Evolutionary conservation across 164 flowering plant species (phyloP).

Genomic region (Chimonanthus praecox): DNA sequence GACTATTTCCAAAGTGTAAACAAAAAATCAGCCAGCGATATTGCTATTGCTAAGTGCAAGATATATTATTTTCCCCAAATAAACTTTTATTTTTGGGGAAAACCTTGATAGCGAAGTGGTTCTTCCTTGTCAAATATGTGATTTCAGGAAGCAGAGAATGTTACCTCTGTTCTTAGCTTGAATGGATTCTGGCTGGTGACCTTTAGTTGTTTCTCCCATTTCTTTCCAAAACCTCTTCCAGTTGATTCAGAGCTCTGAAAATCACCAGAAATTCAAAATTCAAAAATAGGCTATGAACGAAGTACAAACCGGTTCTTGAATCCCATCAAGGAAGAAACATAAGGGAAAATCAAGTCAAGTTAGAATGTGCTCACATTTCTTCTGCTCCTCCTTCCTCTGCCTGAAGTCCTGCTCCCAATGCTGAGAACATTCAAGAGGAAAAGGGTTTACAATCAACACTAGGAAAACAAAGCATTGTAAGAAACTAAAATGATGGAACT

Average conservation of each 20-base stretch:
- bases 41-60: no score
- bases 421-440: conserved; percentile 18
- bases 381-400: conserved; percentile 62
- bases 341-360: neutral
- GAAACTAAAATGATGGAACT: neutral
- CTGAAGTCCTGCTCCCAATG: conserved; percentile 51
- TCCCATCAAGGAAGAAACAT: neutral
- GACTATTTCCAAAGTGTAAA: no score
- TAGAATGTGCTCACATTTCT: conserved; percentile 51
- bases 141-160: neutral
- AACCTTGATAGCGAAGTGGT: neutral
- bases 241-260: conserved; percentile 69
- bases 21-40: no score
- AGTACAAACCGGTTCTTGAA: neutral
- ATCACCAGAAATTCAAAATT: neutral
- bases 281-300: neutral
- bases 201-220: conserved; percentile 55
- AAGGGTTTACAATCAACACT: conserved; percentile 12
- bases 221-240: conserved; percentile 52
- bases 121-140: neutral
- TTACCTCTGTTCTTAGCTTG: conserved; percentile 86
- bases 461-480: neutral
- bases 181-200: conserved; percentile 73
- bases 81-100: no score
- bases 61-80: no score